Percentiles rank a stretch among this genome's conserved stretches.
These are phyloP conservation scores for Periconia sp. DNA, from an alignment of 2,329 filamentous ascomycete genomes.

Conservation along the genomic window DNA sequence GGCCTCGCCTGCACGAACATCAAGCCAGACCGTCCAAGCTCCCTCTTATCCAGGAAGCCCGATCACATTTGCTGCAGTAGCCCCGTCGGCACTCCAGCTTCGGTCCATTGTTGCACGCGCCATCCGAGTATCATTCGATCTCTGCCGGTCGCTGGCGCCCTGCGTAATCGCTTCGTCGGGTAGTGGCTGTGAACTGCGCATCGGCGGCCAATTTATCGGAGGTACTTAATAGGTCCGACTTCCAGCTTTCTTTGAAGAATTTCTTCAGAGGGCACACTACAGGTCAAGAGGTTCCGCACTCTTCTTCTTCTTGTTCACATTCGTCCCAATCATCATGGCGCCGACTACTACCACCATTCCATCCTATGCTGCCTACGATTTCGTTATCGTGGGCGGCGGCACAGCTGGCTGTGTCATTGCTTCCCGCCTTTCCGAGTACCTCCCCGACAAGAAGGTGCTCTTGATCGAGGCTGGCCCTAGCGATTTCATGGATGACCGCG, in stretches of 20 bases:
- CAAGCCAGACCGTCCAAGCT: too few species aligned
- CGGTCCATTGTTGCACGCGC: slow-evolving; percentile 1
- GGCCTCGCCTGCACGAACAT: too few species aligned
- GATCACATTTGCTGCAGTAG: slow-evolving; percentile 34
- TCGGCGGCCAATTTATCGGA: slow-evolving; percentile 3
- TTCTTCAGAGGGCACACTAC: slow-evolving; percentile 2
- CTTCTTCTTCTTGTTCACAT: background rate
- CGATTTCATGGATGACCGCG: slow-evolving; percentile 86
- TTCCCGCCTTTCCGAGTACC: slow-evolving; percentile 78
- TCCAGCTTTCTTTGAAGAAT: background rate
- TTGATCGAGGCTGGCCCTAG: slow-evolving; percentile 89
- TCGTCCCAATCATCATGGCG: slow-evolving; percentile 27
- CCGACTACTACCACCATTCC: slow-evolving; percentile 72
- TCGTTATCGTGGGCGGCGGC: slow-evolving; percentile 83
- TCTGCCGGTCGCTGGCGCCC: slow-evolving; percentile 6
- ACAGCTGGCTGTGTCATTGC: slow-evolving; percentile 87
- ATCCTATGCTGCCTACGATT: slow-evolving; percentile 72
- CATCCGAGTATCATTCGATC: slow-evolving; percentile 18
- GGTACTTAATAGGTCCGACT: slow-evolving; percentile 12
- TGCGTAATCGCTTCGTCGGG: slow-evolving; percentile 8
- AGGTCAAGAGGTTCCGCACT: slow-evolving; percentile 3
- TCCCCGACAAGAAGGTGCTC: slow-evolving; percentile 81
- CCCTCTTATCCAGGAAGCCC: slow-evolving; percentile 36
- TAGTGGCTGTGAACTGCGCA: slow-evolving; percentile 5
- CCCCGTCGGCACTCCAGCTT: too few species aligned